Percentiles rank a stretch among this genome's conserved stretches.
These are phyloP conservation scores for Trichoderma koningiopsis DNA, from an alignment of 2,329 filamentous ascomycete genomes.

Conservation along the genomic window DNA sequence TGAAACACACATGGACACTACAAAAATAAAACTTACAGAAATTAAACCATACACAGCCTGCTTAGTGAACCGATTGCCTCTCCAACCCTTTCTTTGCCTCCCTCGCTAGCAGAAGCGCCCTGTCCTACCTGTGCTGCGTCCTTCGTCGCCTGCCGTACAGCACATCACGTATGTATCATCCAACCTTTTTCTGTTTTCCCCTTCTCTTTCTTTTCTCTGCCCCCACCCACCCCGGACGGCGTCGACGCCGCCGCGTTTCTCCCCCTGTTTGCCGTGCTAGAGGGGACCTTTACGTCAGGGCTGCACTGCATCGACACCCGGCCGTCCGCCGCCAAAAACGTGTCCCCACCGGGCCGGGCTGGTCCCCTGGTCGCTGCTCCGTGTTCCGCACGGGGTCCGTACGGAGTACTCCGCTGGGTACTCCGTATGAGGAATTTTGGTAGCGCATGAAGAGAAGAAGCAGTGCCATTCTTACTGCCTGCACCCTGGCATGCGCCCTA, in stretches of 20 bases:
- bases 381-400: constrained; percentile 24
- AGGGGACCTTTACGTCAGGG: constrained; percentile 25
- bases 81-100: background rate
- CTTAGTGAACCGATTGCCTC: background rate
- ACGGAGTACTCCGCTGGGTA: constrained; percentile 24
- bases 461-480: background rate
- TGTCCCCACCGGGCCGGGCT: constrained; percentile 23
- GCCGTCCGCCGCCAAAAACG: constrained; percentile 23
- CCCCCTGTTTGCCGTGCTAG: constrained; percentile 8
- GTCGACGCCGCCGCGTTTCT: constrained; percentile 15
- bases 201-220: background rate
- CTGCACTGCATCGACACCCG: constrained; percentile 27
- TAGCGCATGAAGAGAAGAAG: background rate
- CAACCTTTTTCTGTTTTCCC: background rate
- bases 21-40: background rate
- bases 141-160: background rate
- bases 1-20: background rate
- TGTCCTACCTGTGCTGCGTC: background rate
- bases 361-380: constrained; percentile 21
- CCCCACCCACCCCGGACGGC: constrained; percentile 17
- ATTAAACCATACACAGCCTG: background rate
- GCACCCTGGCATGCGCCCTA: constrained; percentile 9
- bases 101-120: background rate
- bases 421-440: constrained; percentile 21
- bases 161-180: background rate